Percentiles rank a stretch among this genome's conserved stretches.
phyloP scores from a whole-genome alignment of 1,284 basidiomycete species.

The Pascua guehoae region DNA sequence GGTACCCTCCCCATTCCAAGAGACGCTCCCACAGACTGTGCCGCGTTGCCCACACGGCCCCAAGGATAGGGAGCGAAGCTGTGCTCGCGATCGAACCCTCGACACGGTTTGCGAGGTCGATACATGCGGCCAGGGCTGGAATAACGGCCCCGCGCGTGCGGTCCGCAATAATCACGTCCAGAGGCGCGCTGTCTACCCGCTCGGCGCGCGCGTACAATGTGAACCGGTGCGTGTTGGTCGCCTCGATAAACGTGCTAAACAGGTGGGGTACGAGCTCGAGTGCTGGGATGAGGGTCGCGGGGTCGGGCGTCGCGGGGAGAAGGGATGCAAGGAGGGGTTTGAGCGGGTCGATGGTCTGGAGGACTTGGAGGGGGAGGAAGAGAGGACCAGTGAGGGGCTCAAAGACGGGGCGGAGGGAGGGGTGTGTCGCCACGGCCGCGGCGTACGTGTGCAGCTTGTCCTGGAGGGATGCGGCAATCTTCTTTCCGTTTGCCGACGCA shows the following conservation, averaged over 20 bases:
- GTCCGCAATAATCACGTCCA: conserved; percentile 36
- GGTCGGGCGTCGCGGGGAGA: neutral
- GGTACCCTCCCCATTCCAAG: conserved; percentile 41
- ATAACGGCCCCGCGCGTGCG: conserved; percentile 33
- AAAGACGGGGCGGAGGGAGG: conserved; percentile 12
- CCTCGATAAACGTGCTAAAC: conserved; percentile 23
- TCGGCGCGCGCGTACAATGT: conserved; percentile 27
- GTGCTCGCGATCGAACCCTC: conserved; percentile 7
- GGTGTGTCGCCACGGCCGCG: conserved; percentile 16
- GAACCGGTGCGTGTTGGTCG: conserved; percentile 24
- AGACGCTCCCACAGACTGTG: conserved; percentile 29
- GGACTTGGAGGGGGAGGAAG: conserved; percentile 26
- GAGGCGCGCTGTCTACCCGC: conserved; percentile 19
- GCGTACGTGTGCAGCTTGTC: conserved; percentile 23
- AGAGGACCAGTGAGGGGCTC: conserved; percentile 17
- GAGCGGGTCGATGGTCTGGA: conserved; percentile 24
- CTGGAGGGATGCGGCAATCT: conserved; percentile 26
- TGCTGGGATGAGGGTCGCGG: conserved; percentile 5
- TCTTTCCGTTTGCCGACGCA: conserved; percentile 25
- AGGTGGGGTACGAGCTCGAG: conserved; percentile 23
- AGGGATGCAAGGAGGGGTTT: conserved; percentile 11
- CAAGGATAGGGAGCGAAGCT: neutral
- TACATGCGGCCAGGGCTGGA: conserved; percentile 14
- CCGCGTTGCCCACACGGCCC: conserved; percentile 18
- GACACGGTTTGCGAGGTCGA: conserved; percentile 18